Percentiles rank a stretch among this genome's conserved stretches.
These are phyloP conservation scores for Arabidopsis hybrid DNA, from an alignment of 441 rosid genomes.

Conservation along the genomic window DNA sequence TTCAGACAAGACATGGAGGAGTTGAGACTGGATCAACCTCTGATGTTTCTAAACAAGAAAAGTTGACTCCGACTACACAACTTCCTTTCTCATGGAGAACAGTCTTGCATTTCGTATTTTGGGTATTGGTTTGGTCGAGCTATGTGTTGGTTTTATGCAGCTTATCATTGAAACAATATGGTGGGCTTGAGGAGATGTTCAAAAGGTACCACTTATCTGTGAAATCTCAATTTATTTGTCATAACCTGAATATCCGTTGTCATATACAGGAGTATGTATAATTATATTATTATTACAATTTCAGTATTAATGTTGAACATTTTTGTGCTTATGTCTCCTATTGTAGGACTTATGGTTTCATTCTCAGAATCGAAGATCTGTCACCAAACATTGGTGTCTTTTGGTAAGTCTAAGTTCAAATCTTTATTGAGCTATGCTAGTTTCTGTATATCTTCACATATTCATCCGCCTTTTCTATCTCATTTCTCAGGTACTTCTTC, in stretches of 20 bases:
- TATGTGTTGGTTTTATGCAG: slow-evolving; percentile 75
- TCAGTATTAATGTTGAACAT: neutral
- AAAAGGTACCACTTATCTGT: slow-evolving; percentile 62
- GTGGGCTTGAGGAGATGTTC: slow-evolving; percentile 85
- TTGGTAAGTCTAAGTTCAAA: slow-evolving; percentile 58
- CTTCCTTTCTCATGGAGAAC: slow-evolving; percentile 62
- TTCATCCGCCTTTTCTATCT: slow-evolving; percentile 13
- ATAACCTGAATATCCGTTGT: neutral
- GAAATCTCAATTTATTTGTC: neutral
- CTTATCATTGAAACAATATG: slow-evolving; percentile 65
- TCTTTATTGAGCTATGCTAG: neutral
- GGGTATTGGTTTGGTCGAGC: slow-evolving; percentile 74
- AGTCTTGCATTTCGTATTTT: slow-evolving; percentile 63
- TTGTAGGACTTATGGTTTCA: slow-evolving; percentile 92
- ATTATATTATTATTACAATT: slow-evolving; percentile 1
- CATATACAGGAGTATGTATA: neutral
- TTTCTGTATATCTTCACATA: neutral
- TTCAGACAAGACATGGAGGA: slow-evolving; percentile 45
- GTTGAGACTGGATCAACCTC: slow-evolving; percentile 32
- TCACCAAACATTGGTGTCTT: slow-evolving; percentile 94
- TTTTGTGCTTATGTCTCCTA: slow-evolving; percentile 12
- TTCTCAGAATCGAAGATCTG: slow-evolving; percentile 88
- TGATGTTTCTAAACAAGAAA: slow-evolving; percentile 41
- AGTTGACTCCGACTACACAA: slow-evolving; percentile 41
- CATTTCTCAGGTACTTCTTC: slow-evolving; percentile 92